Evolutionary conservation across 495 filamentous ascomycete species (phyloP).

Genomic region (Platismatia glauca): DNA sequence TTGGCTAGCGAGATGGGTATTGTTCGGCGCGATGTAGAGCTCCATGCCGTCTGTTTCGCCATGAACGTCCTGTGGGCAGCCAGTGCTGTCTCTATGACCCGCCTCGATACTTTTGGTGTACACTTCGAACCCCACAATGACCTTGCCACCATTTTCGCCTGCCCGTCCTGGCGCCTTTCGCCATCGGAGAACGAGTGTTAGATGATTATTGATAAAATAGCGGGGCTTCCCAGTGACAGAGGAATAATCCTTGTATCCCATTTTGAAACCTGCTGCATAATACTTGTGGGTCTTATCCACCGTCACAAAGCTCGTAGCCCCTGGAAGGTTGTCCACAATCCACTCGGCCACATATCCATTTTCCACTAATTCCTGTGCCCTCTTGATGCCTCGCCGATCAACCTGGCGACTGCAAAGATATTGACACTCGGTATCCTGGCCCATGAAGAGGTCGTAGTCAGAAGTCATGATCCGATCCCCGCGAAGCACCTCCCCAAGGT

Average conservation of each 20-base stretch:
- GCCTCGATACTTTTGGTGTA: slow-evolving; percentile 78
- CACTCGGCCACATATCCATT: slow-evolving; percentile 88
- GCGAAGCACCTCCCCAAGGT: slow-evolving; percentile 86
- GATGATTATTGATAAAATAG: slow-evolving; percentile 84
- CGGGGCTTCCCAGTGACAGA: slow-evolving; percentile 50
- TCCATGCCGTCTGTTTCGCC: slow-evolving; percentile 55
- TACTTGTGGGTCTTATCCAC: slow-evolving; percentile 83
- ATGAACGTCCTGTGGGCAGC: slow-evolving; percentile 60
- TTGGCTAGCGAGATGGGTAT: slow-evolving; percentile 44
- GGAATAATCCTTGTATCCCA: slow-evolving; percentile 68
- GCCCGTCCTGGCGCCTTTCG: slow-evolving; percentile 60
- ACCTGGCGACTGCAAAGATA: slow-evolving; percentile 66
- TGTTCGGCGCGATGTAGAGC: slow-evolving; percentile 56
- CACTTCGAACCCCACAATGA: slow-evolving; percentile 87
- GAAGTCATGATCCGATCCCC: slow-evolving; percentile 86
- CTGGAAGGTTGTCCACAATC: slow-evolving; percentile 93
- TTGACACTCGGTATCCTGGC: slow-evolving; percentile 65
- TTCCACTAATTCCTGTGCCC: slow-evolving; percentile 64
- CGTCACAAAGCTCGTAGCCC: slow-evolving; percentile 87
- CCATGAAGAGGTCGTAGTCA: slow-evolving; percentile 79
- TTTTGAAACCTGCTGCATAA: slow-evolving; percentile 91
- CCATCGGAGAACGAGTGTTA: slow-evolving; percentile 80
- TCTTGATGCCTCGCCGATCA: slow-evolving; percentile 55
- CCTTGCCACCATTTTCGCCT: slow-evolving; percentile 63
- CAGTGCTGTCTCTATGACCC: slow-evolving; percentile 47